Evolutionary conservation across 2,329 filamentous ascomycete genomes (phyloP), one percentile per base, ranked within the genome.

Genomic region (Dothideomycetidae sp.): DNA sequence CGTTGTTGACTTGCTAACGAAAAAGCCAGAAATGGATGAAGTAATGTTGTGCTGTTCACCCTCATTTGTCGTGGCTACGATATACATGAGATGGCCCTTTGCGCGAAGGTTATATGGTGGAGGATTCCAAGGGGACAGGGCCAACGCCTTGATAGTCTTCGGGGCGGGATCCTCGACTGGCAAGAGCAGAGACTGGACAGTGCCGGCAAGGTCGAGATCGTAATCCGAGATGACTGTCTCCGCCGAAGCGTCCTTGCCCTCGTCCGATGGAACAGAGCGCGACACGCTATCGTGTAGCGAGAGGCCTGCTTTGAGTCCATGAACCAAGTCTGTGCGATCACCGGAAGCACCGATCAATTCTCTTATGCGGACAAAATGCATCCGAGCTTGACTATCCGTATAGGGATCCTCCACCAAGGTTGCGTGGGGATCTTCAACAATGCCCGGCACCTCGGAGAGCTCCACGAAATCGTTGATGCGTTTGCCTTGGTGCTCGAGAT

Each of bases 41-140:
- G 92, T 98, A 53, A 98, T 80, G 58, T 94, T 85, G 59, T 81
- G 78, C 58, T 93, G 84, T 62, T 98, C 90, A 45, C 86, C 86
- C 61, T 98, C 90, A 50, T 84, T 88, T 40, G 86, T 96, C 11
- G 80, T 88, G 30, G 90, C 70, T 45, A 84, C 70, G 13, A 98
- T 70, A 59, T 98, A 98, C 33, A 98, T 70, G 41, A 98, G 66
- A 57, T 98, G 90, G 14, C 90, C 90, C 54, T 81, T 84, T 54
- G 93, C 84, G 47, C 86, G 77, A 36, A 94, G 72, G 55, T 93
- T 75, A 56, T 88, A 85, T 32, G 90, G 90, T 29, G 88, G 86
- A 26, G 92, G 90, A 62, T 96, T 96, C 90, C 90, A 98, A 4
- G 85, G 71, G 10, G 90, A 96, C 18, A 98, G 66, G 18, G 82